phyloP scores from a whole-genome alignment of 1,284 basidiomycete genomes.

The Calocybe gambosa region DNA sequence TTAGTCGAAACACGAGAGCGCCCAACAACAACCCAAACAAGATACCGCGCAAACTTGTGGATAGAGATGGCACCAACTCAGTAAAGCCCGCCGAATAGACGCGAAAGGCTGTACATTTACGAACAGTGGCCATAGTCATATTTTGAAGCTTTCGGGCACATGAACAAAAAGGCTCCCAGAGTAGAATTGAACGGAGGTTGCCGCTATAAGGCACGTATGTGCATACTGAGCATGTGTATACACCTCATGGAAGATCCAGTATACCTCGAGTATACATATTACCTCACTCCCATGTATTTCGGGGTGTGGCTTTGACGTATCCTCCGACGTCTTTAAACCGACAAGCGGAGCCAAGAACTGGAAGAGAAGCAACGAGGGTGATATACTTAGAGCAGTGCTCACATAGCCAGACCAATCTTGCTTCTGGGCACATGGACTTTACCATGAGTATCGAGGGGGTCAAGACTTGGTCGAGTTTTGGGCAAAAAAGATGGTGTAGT shows the following conservation, averaged over 20 bases:
- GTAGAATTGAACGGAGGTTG: neutral
- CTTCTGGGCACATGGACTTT: slow-evolving; percentile 12
- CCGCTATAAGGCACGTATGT: neutral
- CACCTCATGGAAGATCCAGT: slow-evolving; percentile 6
- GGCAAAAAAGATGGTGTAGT: slow-evolving; percentile 7
- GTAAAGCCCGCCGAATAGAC: slow-evolving; percentile 1
- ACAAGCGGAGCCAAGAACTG: slow-evolving; percentile 8
- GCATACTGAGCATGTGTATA: slow-evolving; percentile 5
- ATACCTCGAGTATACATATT: slow-evolving; percentile 4
- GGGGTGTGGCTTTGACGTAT: neutral
- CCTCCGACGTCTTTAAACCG: slow-evolving; percentile 1
- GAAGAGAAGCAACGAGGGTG: slow-evolving; percentile 4
- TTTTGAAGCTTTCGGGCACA: neutral
- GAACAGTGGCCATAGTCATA: neutral
- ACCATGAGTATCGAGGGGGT: slow-evolving; percentile 9
- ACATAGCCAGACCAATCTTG: slow-evolving; percentile 2
- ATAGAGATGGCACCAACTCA: slow-evolving; percentile 1
- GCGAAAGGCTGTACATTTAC: neutral
- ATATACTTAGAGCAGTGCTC: slow-evolving; percentile 7
- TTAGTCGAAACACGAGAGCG: neutral
- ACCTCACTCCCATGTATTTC: slow-evolving; percentile 3
- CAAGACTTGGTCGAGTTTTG: slow-evolving; percentile 2
- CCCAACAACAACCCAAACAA: neutral
- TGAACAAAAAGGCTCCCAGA: neutral
- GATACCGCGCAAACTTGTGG: neutral